phyloP scores from a whole-genome alignment of 495 filamentous ascomycete genomes.

The Penicillium cinerascens region DNA sequence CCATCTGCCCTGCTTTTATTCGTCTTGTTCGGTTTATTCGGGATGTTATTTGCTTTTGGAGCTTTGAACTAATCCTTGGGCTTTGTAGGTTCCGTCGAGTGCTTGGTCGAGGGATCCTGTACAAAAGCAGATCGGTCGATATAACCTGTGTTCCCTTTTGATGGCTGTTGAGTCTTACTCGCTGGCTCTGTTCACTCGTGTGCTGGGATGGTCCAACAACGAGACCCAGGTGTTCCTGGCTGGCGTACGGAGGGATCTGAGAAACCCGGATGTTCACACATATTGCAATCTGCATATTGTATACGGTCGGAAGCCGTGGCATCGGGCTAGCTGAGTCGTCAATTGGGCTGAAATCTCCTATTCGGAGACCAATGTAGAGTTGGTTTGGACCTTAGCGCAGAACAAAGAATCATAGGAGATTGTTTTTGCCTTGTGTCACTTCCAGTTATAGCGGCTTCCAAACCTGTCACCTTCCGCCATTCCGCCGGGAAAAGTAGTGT shows the following conservation, averaged over 20 bases:
- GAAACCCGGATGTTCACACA: conserved; percentile 47
- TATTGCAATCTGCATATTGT: conserved; percentile 38
- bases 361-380: background rate
- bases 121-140: conserved; percentile 45
- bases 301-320: conserved; percentile 30
- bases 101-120: conserved; percentile 42
- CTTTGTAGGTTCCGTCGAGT: conserved; percentile 34
- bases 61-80: background rate
- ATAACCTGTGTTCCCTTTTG: conserved; percentile 38
- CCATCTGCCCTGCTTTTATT: background rate
- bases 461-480: background rate
- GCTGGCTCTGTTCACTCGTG: conserved; percentile 48
- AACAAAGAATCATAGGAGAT: background rate
- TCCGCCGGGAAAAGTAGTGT: background rate
- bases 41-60: background rate
- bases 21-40: background rate
- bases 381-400: background rate
- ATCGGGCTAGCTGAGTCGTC: conserved; percentile 7
- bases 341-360: conserved; percentile 7
- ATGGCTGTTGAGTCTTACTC: conserved; percentile 43
- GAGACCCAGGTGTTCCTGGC: conserved; percentile 55
- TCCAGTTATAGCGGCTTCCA: background rate
- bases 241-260: conserved; percentile 50
- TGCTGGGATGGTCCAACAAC: conserved; percentile 53
- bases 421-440: background rate